These are phyloP conservation scores for Prinsepia uniflora DNA, from an alignment of 306 rosid species.

Conservation along the genomic window DNA sequence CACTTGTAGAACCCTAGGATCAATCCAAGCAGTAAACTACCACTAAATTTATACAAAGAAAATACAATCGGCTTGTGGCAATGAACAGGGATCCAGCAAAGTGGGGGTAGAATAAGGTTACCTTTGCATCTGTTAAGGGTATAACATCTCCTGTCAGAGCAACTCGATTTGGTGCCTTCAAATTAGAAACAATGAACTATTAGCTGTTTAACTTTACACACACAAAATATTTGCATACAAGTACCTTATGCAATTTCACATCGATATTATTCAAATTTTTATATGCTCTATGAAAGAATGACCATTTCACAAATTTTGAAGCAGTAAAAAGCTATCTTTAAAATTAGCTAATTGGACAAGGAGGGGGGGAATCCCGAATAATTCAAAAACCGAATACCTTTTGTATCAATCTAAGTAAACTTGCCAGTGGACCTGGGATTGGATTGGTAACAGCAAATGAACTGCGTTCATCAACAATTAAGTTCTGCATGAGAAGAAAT, in stretches of 20 bases:
- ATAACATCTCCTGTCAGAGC: slow-evolving; percentile 81
- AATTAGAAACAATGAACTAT: slow-evolving; percentile 24
- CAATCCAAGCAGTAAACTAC: background rate
- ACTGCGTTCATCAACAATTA: slow-evolving; percentile 83
- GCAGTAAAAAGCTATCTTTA: background rate
- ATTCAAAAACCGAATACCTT: slow-evolving; percentile 40
- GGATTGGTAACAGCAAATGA: slow-evolving; percentile 85
- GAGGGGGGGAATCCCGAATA: background rate
- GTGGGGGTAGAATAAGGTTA: slow-evolving; percentile 19
- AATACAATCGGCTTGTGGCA: background rate
- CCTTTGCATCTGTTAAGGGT: slow-evolving; percentile 70
- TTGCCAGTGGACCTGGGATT: slow-evolving; percentile 63
- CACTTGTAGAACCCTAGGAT: background rate
- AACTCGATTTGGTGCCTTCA: slow-evolving; percentile 76
- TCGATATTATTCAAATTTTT: background rate
- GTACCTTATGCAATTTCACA: background rate
- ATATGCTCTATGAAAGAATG: background rate
- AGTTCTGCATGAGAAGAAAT: slow-evolving; percentile 52
- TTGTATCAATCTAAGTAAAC: slow-evolving; percentile 47
- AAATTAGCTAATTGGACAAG: background rate
- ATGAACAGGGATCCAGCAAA: background rate
- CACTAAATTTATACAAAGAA: background rate
- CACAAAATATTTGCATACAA: background rate
- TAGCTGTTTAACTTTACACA: slow-evolving; percentile 1
- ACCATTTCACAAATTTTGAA: background rate